Base-by-base conservation (phyloP, 2,329 filamentous ascomycete genomes). In the Arthroderma sp. region DNA sequence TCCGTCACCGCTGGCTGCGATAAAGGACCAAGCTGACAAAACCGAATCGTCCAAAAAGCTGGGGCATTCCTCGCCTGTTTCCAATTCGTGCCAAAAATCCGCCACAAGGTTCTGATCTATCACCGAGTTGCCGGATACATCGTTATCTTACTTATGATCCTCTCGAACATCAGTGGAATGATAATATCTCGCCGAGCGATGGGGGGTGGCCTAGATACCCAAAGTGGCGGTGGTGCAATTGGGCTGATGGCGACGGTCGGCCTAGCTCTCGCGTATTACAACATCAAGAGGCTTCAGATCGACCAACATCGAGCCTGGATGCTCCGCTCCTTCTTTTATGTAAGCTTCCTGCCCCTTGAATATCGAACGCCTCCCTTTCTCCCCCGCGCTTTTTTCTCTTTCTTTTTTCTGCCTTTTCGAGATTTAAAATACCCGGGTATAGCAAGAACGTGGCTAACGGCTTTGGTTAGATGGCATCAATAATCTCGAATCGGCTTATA, bases 221-320 rank as follows among this genome's bases (percentile, higher is more conserved):
- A 78, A 51, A 55, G 60, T 0, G 65, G 53, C 1, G 55, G 71
- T 0, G 46, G 42, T 15, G 27, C 29, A n/a, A 37, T 47, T 6
- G 46, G 42, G 5, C 10, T 38, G 11, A 39, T 42, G 29, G 36
- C 41, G 7, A 47, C 40, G 4, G 36, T 45, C n/a, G 43, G 46
- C 10, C 55, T 75, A 27, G 49, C 54, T 0, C 47, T 79, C 37
- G 72, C 75, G 1, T 70, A 69, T 31, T 62, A 71, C 54, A 78
- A 78, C 49, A 70, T 81, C 57, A 78, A 75, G 56, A 61, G 64
- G 2, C 57, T 80, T 2, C 76, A 80, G 53, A 75, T 83, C 40
- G 75, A 80, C 31, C 71, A 80, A 52, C 77, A 81, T 49, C 67
- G 77, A 1, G 73, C 74, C 2, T 80, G 76, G 77, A 81, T 80